phyloP scores from a whole-genome alignment of 805 yeast species.

The Candida ascalaphidarum region DNA sequence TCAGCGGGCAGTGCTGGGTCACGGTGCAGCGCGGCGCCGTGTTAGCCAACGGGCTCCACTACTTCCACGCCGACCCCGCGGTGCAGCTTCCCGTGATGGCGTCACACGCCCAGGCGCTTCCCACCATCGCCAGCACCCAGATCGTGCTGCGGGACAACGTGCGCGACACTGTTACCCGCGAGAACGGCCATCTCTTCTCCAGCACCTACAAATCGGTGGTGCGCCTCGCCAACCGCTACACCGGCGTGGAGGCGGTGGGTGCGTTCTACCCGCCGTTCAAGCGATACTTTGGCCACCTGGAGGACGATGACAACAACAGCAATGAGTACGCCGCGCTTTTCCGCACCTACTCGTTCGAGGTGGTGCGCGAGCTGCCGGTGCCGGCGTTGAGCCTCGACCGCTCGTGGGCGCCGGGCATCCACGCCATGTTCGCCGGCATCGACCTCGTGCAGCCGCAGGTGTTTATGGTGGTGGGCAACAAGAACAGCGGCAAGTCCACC shows the following conservation, averaged over 20 bases:
- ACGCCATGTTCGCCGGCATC: no score
- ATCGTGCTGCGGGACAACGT: conserved; percentile 17
- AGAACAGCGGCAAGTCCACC: conserved; percentile 80
- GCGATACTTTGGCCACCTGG: conserved; percentile 32
- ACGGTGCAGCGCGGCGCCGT: conserved; percentile 40
- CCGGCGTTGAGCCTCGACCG: no score
- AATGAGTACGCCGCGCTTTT: neutral
- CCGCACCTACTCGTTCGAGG: conserved; percentile 1
- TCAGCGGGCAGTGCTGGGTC: conserved; percentile 40
- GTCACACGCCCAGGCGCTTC: conserved; percentile 29
- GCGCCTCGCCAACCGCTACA: conserved; percentile 22
- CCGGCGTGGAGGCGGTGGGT: conserved; percentile 41
- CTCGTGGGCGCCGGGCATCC: no score
- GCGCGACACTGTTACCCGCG: conserved; percentile 17
- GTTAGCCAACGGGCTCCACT: conserved; percentile 30
- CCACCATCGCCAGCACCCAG: conserved; percentile 36
- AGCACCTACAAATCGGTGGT: conserved; percentile 35
- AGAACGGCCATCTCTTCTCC: conserved; percentile 29
- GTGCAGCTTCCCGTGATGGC: conserved; percentile 14
- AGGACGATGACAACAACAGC: neutral
- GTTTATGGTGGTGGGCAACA: conserved; percentile 57
- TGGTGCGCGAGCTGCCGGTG: no score
- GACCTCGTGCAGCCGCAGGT: no score
- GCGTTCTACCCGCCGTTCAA: conserved; percentile 36
- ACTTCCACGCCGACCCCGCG: conserved; percentile 16